Conservation (phyloP, 345 rosid species). For the Hibiscus syriacus region DNA sequence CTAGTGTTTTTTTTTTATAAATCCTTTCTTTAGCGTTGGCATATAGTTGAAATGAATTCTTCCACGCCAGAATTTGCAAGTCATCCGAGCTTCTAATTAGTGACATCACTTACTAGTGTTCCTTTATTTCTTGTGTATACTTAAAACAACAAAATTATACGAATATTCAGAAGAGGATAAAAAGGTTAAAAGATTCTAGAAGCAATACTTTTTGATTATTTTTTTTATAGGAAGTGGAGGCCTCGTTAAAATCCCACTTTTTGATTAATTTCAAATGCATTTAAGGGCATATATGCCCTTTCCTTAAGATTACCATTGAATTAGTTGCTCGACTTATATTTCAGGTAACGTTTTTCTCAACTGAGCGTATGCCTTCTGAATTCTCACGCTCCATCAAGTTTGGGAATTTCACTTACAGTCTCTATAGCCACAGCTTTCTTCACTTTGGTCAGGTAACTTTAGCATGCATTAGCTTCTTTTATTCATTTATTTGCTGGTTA, state of each 20-base stretch:
- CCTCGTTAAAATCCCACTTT: too few relatives aligned
- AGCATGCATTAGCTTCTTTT: neutral
- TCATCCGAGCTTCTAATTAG: neutral
- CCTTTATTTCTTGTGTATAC: neutral
- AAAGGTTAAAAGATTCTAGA: too few relatives aligned
- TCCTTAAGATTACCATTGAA: neutral
- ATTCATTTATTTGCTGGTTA: neutral
- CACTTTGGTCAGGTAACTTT: constrained; percentile 73
- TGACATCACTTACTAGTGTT: neutral
- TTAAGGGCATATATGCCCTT: neutral
- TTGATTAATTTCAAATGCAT: neutral
- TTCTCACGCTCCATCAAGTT: constrained; percentile 48
- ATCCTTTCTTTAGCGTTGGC: neutral
- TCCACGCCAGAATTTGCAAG: neutral
- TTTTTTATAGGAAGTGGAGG: too few relatives aligned
- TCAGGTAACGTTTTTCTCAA: constrained; percentile 82
- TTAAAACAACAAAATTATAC: neutral
- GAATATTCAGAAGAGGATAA: neutral
- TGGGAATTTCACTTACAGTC: constrained; percentile 55
- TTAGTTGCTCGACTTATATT: constrained; percentile 6
- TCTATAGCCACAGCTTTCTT: constrained; percentile 93
- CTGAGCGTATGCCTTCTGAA: constrained; percentile 59
- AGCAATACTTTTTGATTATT: neutral
- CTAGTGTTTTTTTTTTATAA: neutral
- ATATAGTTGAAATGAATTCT: neutral